Conservation (phyloP, 495 filamentous ascomycete species). For the Terfezia boudieri region DNA sequence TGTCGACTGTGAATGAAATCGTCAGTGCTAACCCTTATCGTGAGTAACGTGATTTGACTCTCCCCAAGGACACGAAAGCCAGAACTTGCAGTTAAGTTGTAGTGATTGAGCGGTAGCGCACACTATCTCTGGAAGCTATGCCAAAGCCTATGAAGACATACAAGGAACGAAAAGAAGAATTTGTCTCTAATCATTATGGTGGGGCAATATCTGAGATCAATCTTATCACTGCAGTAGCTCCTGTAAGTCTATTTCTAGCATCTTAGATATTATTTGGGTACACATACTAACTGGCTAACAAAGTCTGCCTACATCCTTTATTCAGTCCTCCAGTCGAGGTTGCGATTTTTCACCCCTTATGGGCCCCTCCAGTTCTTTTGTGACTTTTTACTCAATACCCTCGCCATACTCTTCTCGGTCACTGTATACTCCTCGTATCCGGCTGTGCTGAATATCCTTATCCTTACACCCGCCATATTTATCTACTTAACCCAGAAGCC, state of each 20-base stretch:
- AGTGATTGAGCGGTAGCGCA: too few species aligned
- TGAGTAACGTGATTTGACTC: too few species aligned
- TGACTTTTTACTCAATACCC: slow-evolving; percentile 75
- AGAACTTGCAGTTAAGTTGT: too few species aligned
- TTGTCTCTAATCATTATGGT: slow-evolving; percentile 81
- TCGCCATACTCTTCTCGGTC: slow-evolving; percentile 55
- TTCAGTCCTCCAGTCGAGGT: slow-evolving; percentile 73
- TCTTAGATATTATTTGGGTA: too few species aligned
- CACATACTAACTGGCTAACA: not conserved
- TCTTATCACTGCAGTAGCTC: slow-evolving; percentile 55
- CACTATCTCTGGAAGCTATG: not conserved
- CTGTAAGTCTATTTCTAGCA: slow-evolving; percentile 33
- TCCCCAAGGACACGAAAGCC: too few species aligned
- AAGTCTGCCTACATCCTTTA: slow-evolving; percentile 68
- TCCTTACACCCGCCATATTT: slow-evolving; percentile 44
- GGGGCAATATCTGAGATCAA: slow-evolving; percentile 72
- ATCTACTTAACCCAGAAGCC: slow-evolving; percentile 29
- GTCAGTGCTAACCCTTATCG: too few species aligned
- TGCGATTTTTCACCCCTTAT: slow-evolving; percentile 62
- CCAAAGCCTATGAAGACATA: slow-evolving; percentile 27
- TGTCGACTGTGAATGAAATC: too few species aligned
- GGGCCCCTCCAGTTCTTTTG: slow-evolving; percentile 39
- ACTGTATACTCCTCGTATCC: slow-evolving; percentile 67
- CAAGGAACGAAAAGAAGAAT: slow-evolving; percentile 81
- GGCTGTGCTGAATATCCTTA: slow-evolving; percentile 48